Evolutionary conservation across 176 grass and related monocot species (phyloP).

Genomic region (Carex pumila): DNA sequence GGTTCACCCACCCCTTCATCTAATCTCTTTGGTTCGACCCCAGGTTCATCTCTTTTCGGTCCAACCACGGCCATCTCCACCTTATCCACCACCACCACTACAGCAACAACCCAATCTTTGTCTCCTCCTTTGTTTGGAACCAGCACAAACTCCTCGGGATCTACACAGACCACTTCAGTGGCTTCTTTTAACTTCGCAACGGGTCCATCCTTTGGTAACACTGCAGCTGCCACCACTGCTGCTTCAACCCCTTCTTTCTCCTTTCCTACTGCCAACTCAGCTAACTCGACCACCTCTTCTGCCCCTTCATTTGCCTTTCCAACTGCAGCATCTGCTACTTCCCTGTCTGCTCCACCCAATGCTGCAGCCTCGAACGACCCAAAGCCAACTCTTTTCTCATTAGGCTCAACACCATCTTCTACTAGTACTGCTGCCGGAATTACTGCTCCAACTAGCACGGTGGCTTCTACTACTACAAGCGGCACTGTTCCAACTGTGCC

Average conservation of each 20-base stretch:
- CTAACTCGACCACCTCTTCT: slow-evolving; percentile 28
- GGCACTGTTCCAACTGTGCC: slow-evolving; percentile 28
- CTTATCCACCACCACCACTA: not conserved
- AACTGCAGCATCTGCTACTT: slow-evolving; percentile 12
- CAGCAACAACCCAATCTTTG: slow-evolving; percentile 26
- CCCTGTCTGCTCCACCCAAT: slow-evolving; percentile 27
- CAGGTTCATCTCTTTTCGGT: not conserved
- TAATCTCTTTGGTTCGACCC: not conserved
- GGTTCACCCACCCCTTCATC: slow-evolving; percentile 11
- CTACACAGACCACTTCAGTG: slow-evolving; percentile 1
- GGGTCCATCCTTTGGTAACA: not conserved
- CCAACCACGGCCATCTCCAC: slow-evolving; percentile 17
- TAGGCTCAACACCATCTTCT: slow-evolving; percentile 22
- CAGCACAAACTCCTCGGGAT: not conserved
- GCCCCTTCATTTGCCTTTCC: slow-evolving; percentile 1
- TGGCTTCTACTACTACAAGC: slow-evolving; percentile 30
- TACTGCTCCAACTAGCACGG: not conserved
- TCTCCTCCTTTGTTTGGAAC: not conserved
- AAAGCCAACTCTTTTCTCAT: not conserved
- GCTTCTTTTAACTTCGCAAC: slow-evolving; percentile 3
- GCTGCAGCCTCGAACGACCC: slow-evolving; percentile 44
- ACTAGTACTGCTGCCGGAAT: slow-evolving; percentile 3
- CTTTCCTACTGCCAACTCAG: slow-evolving; percentile 29
- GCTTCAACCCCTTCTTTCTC: slow-evolving; percentile 32
- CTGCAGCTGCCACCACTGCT: slow-evolving; percentile 32